A percentile compares a stretch with the other conserved stretches of the same genome.
Conservation (phyloP, 2,329 filamentous ascomycete species). For the Curvularia spicifera region DNA sequence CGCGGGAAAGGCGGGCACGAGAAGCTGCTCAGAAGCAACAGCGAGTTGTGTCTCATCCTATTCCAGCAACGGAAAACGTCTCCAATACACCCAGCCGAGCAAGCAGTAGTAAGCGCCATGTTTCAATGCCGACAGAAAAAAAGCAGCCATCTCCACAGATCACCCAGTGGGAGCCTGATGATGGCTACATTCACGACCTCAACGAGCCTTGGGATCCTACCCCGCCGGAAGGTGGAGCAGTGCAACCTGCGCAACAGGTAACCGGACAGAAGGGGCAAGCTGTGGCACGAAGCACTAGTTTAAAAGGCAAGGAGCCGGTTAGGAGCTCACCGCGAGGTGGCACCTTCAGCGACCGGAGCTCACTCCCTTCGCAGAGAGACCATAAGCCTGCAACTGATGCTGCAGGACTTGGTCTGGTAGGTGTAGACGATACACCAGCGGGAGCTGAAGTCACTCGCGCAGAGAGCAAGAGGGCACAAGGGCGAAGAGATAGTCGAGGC, state of each 20-base stretch:
- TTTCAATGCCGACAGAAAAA: conserved; percentile 41
- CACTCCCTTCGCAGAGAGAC: conserved; percentile 27
- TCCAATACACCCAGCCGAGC: conserved; percentile 23
- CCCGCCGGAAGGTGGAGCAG: conserved; percentile 23
- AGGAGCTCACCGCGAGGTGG: conserved; percentile 32
- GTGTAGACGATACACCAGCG: conserved; percentile 37
- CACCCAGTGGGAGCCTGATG: conserved; percentile 40
- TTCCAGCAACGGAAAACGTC: conserved; percentile 19
- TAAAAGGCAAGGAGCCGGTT: conserved; percentile 45
- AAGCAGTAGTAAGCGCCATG: conserved; percentile 38
- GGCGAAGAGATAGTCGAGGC: conserved; percentile 42
- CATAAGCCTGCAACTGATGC: conserved; percentile 33
- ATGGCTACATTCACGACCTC: conserved; percentile 38
- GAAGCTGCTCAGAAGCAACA: conserved; percentile 42
- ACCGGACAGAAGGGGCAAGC: conserved; percentile 35
- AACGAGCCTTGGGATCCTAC: conserved; percentile 47
- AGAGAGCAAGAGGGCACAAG: conserved; percentile 40
- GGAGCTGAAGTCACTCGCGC: conserved; percentile 42
- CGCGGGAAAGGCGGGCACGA: conserved; percentile 40
- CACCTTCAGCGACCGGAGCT: conserved; percentile 43
- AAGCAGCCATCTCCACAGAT: conserved; percentile 30
- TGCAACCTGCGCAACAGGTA: conserved; percentile 25
- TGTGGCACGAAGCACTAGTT: conserved; percentile 32
- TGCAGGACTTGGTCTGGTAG: conserved; percentile 43
- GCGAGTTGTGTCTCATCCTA: conserved; percentile 40